Evolutionary conservation across 768 basidiomycete genomes (phyloP), one percentile per base, ranked within the genome.

Genomic region (Rhizopogon sp.): DNA sequence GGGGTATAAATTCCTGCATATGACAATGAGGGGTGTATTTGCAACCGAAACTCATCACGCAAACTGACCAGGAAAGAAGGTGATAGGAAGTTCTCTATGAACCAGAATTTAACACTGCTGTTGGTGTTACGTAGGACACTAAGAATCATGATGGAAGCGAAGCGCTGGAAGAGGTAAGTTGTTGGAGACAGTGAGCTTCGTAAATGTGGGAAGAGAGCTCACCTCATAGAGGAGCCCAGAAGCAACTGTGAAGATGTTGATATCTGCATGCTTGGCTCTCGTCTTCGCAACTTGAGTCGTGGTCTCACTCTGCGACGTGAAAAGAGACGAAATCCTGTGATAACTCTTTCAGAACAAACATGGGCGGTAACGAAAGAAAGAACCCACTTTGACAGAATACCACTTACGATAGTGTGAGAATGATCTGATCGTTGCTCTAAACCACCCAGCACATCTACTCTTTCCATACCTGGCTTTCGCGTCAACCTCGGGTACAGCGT

Each of bases 191-290:
- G 25, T 35, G 39, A 44, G 20, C 11, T 7, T 35, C 62, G 1
- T 25, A 29, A 14, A 44, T 11, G 41, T 4, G 35, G 35, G 20
- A 28, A 64, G 56, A 43, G 28, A 14, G 29, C 77, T 29, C 53
- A 94, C 96, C 84, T 98, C 97, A 58, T 98, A 99, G 2, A 99
- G 76, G 50, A 96, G 72, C 0, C 97, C 97, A 1, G 97, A 98
- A 6, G 97, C 97, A 16, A 99, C 96, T 0, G 97, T 99, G 72
- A 99, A 98, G 60, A 99, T 96, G 64, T 99, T 98, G 72, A 98
- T 97, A 33, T 97, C 92, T 6, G 96, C 94, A 60, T 91, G 88
- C 39, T 71, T 64, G 39, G 66, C 54, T 5, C 54, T 59, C 42
- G 56, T 67, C 44, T 74, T 72, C 7, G 60, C 58, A 16, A 64